Evolutionary conservation across 176 grass and related monocot genomes (phyloP), one percentile per base, ranked within the genome.

Genomic region (Leersia perrieri): DNA sequence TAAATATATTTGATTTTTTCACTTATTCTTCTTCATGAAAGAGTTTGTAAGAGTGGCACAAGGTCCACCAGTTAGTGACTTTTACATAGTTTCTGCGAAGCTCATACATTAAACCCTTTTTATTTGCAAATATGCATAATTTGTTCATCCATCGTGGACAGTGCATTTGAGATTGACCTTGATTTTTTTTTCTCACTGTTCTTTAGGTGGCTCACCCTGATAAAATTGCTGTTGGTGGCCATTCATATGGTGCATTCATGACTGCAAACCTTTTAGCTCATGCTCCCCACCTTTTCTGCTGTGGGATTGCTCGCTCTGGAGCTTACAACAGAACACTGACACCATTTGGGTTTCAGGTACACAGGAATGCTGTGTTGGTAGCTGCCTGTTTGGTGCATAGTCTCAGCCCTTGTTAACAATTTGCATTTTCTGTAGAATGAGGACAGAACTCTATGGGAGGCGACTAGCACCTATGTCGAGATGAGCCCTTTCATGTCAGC

Each of bases 211-310:
- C 91, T 40, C 88, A 95, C 70, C 90, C 90, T 74, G 84, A 85
- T 93, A 93, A 95, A 87, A 90, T 99, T 80, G 96, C 96, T 88
- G 69, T 99, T 91, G 92, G 96, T 55, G 96, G 96, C 76, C 96
- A 99, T 90, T 99, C 96, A 30, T 99, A 99, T 80, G 96, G 96
- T 75, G 92, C 96, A 85, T 99, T 99, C 88, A 99, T 99, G 96
- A 93, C 96, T 4, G 96, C 96, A 65, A 99, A 99, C 88, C 90
- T 99, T 34, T 89, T 99, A 91, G 96, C 96, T 81, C 96, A 99
- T 49, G 96, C 96, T 88, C 79, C 96, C n/a, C 96, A 95, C 86
- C 88, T 99, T 79, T 99, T 99, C 66, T 91, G 86, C 83, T 99
- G 92, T 0, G 96, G 96, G 4, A 81, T 95, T 70, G 92, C 96